Evolutionary conservation across 345 rosid genomes (phyloP), one percentile per base, ranked within the genome.

Genomic region (Erodium maritimum): DNA sequence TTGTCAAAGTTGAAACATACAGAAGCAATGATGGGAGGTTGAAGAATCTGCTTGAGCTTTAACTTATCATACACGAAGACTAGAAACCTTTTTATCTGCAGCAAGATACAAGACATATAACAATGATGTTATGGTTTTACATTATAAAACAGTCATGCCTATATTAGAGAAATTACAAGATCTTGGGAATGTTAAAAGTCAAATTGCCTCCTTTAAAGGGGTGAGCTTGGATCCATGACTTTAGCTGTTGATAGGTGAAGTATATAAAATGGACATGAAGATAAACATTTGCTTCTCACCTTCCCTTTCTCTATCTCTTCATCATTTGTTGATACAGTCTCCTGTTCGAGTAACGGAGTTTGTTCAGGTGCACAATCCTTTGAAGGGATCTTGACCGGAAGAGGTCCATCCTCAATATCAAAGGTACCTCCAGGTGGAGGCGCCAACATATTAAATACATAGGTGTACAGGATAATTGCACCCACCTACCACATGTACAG

Each of bases 361-460:
- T 78, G 82, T 76, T 90, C 90, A 9, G 84, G 55, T 13, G 81
- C 19, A 57, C 58, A 57, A 67, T 71, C 81, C 58, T 73, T 72
- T 23, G 69, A 70, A 69, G 82, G 55, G 67, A 52, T 67, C 72
- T 83, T 94, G 63, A 82, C 19, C 51, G 95, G 84, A 75, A 82
- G 82, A 65, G 20, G 59, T 13, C 52, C 67, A 13, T 77, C 84
- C 29, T 79, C 88, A 29, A 81, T 65, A 62, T 79, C 72, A 76
- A 85, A 91, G 66, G 88, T 80, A 50, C 97, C 99, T 78, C 81
- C 96, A 0, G 95, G 85, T 61, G 99, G 99, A 61, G 97, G 97
- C 19, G 96, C 79, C 67, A 85, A 60, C 99, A 94, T 94, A 24
- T 84, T 62, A 74, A 87, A 94, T 56, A 94, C 99, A 58, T 90